A percentile compares a stretch with the other conserved stretches of the same genome.
Conservation (phyloP, 2,329 filamentous ascomycete genomes). For the Pseudogymnoascus sp. region DNA sequence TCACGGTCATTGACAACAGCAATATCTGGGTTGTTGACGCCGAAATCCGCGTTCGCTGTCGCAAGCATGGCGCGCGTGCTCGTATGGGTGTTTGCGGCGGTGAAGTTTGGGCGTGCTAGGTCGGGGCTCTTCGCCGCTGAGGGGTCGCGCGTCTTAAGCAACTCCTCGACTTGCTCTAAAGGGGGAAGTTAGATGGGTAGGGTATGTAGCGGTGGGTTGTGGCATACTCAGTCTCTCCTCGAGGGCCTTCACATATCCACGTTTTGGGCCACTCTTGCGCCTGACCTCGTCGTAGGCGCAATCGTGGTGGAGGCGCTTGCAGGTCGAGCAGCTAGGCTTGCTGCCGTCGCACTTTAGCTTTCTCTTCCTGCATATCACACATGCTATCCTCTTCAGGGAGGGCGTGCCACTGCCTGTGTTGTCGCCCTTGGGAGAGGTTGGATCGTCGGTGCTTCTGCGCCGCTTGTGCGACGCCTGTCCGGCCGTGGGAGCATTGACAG, state of each 20-base stretch:
- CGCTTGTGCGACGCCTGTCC: constrained; percentile 28
- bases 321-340: constrained; percentile 59
- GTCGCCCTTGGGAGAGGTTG: constrained; percentile 26
- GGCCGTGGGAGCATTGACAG: constrained; percentile 15
- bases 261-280: constrained; percentile 63
- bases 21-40: constrained; percentile 38
- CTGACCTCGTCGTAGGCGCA: constrained; percentile 62
- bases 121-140: constrained; percentile 15
- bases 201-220: neutral
- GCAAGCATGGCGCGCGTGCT: neutral
- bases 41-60: constrained; percentile 28
- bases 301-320: constrained; percentile 53
- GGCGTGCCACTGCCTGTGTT: constrained; percentile 40
- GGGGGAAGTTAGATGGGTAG: constrained; percentile 11
- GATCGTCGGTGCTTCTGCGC: constrained; percentile 22
- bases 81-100: constrained; percentile 2
- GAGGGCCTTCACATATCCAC: constrained; percentile 61
- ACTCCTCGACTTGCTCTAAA: constrained; percentile 82
- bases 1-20: constrained; percentile 39
- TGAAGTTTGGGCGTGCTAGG: constrained; percentile 16
- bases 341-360: constrained; percentile 69
- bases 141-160: constrained; percentile 72
- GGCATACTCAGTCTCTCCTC: constrained; percentile 81
- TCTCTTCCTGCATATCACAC: constrained; percentile 84
- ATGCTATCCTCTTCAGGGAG: constrained; percentile 88